phyloP scores from a whole-genome alignment of 2,329 filamentous ascomycete species.

The Aspergillus fructus region DNA sequence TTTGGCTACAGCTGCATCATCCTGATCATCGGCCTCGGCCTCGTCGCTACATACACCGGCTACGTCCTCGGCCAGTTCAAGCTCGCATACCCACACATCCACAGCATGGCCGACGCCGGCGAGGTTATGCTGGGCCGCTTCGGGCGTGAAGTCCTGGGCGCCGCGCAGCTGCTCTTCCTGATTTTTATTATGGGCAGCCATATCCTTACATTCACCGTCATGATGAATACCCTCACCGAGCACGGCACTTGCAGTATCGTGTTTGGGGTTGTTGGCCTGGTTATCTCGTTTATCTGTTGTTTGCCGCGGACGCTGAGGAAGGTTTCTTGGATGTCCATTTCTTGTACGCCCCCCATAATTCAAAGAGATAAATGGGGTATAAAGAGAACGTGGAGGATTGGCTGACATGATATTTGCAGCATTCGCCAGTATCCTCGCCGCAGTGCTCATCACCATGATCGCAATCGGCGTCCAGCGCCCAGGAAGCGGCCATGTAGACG shows the following conservation, averaged over 20 bases:
- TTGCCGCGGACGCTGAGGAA: slow-evolving; percentile 63
- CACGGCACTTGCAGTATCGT: slow-evolving; percentile 64
- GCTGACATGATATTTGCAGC: slow-evolving; percentile 37
- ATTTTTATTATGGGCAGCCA: slow-evolving; percentile 70
- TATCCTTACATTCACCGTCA: slow-evolving; percentile 67
- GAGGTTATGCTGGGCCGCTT: slow-evolving; percentile 60
- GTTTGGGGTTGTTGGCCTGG: slow-evolving; percentile 59
- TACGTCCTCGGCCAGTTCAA: slow-evolving; percentile 63
- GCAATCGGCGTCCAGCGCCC: slow-evolving; percentile 57
- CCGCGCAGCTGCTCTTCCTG: slow-evolving; percentile 63
- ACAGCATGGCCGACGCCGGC: slow-evolving; percentile 68
- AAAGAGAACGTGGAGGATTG: too few species aligned
- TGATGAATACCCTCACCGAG: slow-evolving; percentile 63
- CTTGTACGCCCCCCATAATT: slow-evolving; percentile 34
- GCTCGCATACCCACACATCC: slow-evolving; percentile 56
- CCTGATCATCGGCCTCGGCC: slow-evolving; percentile 53
- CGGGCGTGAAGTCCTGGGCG: slow-evolving; percentile 62
- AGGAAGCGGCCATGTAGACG: slow-evolving; percentile 33
- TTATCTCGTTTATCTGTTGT: slow-evolving; percentile 59
- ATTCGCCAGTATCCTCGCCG: slow-evolving; percentile 63
- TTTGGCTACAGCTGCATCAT: slow-evolving; percentile 48
- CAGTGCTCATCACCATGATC: slow-evolving; percentile 67
- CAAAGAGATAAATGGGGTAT: too few species aligned
- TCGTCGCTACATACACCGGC: slow-evolving; percentile 59
- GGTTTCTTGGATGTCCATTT: slow-evolving; percentile 61